Conservation (phyloP, 495 filamentous ascomycete species). For the Podospora pseudoanserina region DNA sequence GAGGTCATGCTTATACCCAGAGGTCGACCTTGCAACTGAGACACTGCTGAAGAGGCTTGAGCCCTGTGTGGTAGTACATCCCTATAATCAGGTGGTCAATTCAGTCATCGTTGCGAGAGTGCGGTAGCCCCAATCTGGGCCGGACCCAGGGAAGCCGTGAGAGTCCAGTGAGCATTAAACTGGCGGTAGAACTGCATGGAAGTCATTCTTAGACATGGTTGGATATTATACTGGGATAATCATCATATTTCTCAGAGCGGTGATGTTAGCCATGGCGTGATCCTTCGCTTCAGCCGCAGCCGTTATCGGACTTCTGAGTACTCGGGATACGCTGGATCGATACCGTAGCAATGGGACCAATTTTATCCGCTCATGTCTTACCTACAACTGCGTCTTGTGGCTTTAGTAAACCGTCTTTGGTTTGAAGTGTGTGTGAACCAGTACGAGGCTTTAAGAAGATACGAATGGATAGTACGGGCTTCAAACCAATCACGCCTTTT, state of each 20-base stretch:
- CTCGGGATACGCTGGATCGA: neutral
- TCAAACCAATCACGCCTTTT: neutral
- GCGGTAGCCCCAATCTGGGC: neutral
- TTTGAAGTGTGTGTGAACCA: neutral
- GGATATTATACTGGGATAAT: neutral
- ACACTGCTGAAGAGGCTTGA: conserved; percentile 20
- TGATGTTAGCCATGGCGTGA: neutral
- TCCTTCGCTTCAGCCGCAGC: neutral
- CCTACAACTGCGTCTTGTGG: neutral
- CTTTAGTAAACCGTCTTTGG: neutral
- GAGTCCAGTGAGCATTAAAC: neutral
- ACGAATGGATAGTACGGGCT: neutral
- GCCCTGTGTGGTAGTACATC: conserved; percentile 29
- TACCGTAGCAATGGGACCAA: neutral
- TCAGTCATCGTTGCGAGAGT: conserved; percentile 32
- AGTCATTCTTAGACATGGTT: neutral
- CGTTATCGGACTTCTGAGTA: neutral
- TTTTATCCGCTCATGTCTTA: neutral
- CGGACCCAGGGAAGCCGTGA: too few relatives aligned
- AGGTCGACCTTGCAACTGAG: conserved; percentile 27
- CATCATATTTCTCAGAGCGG: neutral
- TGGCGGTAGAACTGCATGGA: neutral
- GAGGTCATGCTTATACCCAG: conserved; percentile 29
- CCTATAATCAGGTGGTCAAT: conserved; percentile 31
- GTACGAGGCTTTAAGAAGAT: neutral